Base-by-base conservation (phyloP, 306 rosid genomes). In the Hylodesmum podocarpum region DNA sequence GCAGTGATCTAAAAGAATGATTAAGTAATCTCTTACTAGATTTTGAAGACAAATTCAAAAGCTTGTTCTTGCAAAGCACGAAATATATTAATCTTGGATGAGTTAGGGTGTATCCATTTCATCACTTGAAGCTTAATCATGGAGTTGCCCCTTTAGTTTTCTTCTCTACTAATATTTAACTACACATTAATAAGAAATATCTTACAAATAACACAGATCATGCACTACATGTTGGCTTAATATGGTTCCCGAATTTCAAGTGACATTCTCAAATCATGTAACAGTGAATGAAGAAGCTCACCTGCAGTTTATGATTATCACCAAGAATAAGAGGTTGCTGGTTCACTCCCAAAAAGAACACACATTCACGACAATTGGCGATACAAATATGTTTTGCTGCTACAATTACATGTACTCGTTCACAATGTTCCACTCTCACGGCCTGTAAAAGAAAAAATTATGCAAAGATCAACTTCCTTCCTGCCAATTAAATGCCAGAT, bases 291-390 rank as follows among this genome's bases (percentile, higher is more conserved):
- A 50, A 62, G 69, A 71, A 59, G 78, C 87, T 80, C 51, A 85
- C 99, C 97, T 96, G 99, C 86, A 96, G 81, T 84, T 91, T 93
- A 79, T 93, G 98, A 85, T 93, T 93, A 80, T 93, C 98, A 62
- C 98, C 98, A 84, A 93, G 71, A 59, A 91, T 80, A 82, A 93
- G 97, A 9, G 98, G 98, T 75, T 86, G 92, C 80, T 93, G 97
- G 81, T 93, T 93, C 78, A 93, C 98, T 54, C 98, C 98, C 76
- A 93, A 83, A 83, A 86, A 89, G 86, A 93, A 93, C 77, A 88
- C 86, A 80, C 98, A 93, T 87, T 93, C 98, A 5, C 99, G 97
- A 73, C 99, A 92, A 81, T 96, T 96, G 50, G 99, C 98, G 84
- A 96, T 93, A 83, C 98, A 91, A 83, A 96, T 88, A 70, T 88